Evolutionary conservation across 2,329 filamentous ascomycete species (phyloP), one percentile per base, ranked within the genome.

Genomic region (Stromatinia cepivora): DNA sequence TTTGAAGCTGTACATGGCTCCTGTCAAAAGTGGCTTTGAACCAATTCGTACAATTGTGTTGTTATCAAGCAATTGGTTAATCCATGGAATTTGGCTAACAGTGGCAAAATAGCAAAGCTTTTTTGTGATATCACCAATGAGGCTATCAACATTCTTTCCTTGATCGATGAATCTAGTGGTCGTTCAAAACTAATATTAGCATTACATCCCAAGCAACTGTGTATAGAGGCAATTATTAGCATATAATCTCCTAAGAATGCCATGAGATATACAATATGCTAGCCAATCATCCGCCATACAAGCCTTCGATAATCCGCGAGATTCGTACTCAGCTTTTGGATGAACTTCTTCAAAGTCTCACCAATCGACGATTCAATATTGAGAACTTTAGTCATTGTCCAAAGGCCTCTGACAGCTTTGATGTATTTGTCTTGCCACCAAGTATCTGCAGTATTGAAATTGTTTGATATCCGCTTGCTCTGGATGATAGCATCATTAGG

Each of bases 41-140:
- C 34, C 65, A 39, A 61, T 45, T 42, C 46, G 31, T n/a, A 59
- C 17, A 4, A 53, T 31, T 25, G 45, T 34, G 20, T 53, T 53
- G n/a, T 61, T 67, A 8, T 67, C 31, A 10, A 67, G 65, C 17
- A 59, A 28, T 13, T 52, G 15, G 28, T 42, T 54, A 20, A 67
- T 58, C 34, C 54, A 67, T n/a, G 65, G 65, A 31, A 61, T 67
- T 31, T 67, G 56, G n/a, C 65, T 61, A 25, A 50, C 15, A 28
- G n/a, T 39, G 11, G 54, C 45, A 31, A 52, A 67, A n/a, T 61
- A 61, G 34, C 52, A 67, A 20, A 61, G 54, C n/a, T 17, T n/a
- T 58, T 20, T 59, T 34, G 25, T 17, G 25, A 25, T 34, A 52
- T 58, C 45, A 31, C 11, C 4, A 28, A 67, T 59, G 45, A 61